These are phyloP conservation scores for Monosporozyma yasuniensis DNA, from an alignment of 805 yeast genomes.

Conservation along the genomic window DNA sequence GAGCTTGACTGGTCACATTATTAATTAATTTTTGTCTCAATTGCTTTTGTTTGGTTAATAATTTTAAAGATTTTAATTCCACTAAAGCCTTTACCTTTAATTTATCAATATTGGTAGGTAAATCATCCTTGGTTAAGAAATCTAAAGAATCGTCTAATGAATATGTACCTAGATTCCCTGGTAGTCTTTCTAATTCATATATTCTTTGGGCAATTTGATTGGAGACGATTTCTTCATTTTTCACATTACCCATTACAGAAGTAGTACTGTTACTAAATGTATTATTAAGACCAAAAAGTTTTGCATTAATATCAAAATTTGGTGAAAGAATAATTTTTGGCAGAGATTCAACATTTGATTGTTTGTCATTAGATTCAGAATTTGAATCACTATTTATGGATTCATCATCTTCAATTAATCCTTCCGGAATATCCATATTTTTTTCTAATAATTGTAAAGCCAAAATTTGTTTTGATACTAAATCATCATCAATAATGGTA, in stretches of 20 bases:
- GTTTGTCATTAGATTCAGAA: not conserved
- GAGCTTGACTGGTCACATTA: conserved; percentile 46
- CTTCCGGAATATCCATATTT: conserved; percentile 55
- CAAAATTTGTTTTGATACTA: conserved; percentile 50
- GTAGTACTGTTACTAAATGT: conserved; percentile 21
- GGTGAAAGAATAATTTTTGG: conserved; percentile 21
- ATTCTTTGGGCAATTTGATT: conserved; percentile 50
- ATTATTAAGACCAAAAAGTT: conserved; percentile 25
- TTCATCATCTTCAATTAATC: conserved; percentile 35
- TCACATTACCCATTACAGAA: conserved; percentile 38
- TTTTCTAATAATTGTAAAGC: conserved; percentile 57
- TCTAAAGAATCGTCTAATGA: conserved; percentile 36
- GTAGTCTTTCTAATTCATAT: conserved; percentile 52
- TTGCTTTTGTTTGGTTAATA: conserved; percentile 62
- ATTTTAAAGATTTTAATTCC: conserved; percentile 59
- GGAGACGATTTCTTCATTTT: conserved; percentile 45
- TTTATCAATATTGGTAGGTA: conserved; percentile 41
- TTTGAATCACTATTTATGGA: conserved; percentile 4
- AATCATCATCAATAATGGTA: conserved; percentile 34
- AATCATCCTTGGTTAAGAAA: conserved; percentile 36
- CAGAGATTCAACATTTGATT: not conserved
- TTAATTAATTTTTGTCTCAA: conserved; percentile 53
- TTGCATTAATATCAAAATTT: conserved; percentile 26
- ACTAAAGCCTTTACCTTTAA: conserved; percentile 57
- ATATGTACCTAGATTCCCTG: conserved; percentile 61